These are phyloP conservation scores for Metarhizium rileyi DNA, from an alignment of 2,329 filamentous ascomycete species.

Conservation along the genomic window DNA sequence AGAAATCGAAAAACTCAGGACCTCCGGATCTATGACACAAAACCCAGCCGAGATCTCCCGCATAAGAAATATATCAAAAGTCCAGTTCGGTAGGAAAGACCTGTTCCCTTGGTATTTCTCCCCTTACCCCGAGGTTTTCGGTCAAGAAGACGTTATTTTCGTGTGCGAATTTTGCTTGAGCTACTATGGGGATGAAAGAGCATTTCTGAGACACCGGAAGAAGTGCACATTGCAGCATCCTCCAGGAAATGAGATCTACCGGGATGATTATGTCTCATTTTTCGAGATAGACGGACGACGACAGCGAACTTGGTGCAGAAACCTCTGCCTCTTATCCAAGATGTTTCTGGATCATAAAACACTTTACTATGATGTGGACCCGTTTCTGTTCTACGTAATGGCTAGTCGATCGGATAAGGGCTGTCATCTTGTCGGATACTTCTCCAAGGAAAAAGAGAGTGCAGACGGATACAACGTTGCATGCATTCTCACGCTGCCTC, in stretches of 20 bases:
- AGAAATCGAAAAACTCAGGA: conserved; percentile 92
- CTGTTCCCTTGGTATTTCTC: conserved; percentile 99
- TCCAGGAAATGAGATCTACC: conserved; percentile 96
- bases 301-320: conserved; percentile 93
- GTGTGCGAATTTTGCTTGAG: conserved; percentile 96
- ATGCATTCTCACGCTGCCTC: conserved; percentile 91
- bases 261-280: conserved; percentile 86
- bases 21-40: conserved; percentile 95
- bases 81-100: conserved; percentile 88
- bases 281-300: conserved; percentile 95
- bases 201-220: conserved; percentile 73
- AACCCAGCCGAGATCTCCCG: conserved; percentile 95
- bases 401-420: conserved; percentile 79
- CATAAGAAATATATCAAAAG: conserved; percentile 85
- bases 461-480: conserved; percentile 96
- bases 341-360: conserved; percentile 98
- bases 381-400: conserved; percentile 98
- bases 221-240: conserved; percentile 92
- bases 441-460: conserved; percentile 96
- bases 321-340: conserved; percentile 87
- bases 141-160: conserved; percentile 81
- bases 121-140: conserved; percentile 84
- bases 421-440: conserved; percentile 96
- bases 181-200: conserved; percentile 76
- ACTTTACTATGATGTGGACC: conserved; percentile 98